Conservation (phyloP, 1,139 yeast genomes). For the Diutina mesorugosa region DNA sequence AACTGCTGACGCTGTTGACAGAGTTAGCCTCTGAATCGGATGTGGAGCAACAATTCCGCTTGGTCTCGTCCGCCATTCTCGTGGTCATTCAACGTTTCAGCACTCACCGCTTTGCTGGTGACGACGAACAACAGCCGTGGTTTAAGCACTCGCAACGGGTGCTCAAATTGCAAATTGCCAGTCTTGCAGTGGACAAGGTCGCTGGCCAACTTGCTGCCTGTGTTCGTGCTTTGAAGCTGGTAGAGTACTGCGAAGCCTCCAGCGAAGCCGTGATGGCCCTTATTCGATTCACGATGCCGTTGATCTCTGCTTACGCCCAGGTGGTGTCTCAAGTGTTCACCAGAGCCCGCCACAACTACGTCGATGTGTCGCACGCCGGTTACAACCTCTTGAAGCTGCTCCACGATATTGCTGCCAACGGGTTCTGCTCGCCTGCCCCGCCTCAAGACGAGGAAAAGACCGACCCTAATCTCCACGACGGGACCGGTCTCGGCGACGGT, state of each 20-base stretch:
- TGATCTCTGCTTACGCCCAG: constrained; percentile 40
- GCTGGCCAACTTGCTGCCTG: constrained; percentile 10
- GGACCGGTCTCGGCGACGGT: constrained; percentile 97
- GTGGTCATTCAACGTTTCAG: constrained; percentile 52
- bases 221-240: constrained; percentile 9
- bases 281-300: constrained; percentile 41
- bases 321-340: constrained; percentile 27
- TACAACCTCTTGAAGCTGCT: constrained; percentile 46
- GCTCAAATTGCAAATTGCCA: constrained; percentile 8
- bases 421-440: constrained; percentile 88
- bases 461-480: constrained; percentile 48
- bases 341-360: constrained; percentile 33
- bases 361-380: constrained; percentile 46
- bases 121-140: constrained; percentile 44
- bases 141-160: constrained; percentile 35
- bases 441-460: constrained; percentile 51
- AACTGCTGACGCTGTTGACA: constrained; percentile 14
- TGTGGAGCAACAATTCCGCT: constrained; percentile 35
- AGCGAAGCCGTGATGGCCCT: constrained; percentile 30
- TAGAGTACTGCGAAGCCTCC: constrained; percentile 23
- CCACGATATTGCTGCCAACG: constrained; percentile 57
- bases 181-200: constrained; percentile 21
- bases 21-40: constrained; percentile 16
- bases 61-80: constrained; percentile 47
- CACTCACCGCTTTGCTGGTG: background rate